Evolutionary conservation across 2,329 filamentous ascomycete genomes (phyloP).

Genomic region (Alternaria viburni): DNA sequence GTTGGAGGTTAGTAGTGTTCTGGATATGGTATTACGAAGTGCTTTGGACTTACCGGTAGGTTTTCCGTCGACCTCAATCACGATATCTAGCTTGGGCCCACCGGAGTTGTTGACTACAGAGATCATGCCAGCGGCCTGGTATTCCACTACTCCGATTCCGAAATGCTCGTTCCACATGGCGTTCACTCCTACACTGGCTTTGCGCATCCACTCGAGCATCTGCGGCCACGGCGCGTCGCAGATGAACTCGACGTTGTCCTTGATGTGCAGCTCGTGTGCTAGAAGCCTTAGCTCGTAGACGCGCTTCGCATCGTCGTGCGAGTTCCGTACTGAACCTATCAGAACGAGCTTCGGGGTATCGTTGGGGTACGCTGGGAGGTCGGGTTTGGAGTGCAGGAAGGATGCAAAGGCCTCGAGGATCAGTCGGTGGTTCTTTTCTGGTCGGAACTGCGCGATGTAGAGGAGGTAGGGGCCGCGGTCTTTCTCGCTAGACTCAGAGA

Average conservation of each 20-base stretch:
- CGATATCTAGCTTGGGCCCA: conserved; percentile 92
- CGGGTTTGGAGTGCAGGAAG: conserved; percentile 60
- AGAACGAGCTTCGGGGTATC: conserved; percentile 73
- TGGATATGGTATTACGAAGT: neutral
- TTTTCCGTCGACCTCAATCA: conserved; percentile 77
- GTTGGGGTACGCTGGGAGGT: conserved; percentile 53
- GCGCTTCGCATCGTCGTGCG: conserved; percentile 73
- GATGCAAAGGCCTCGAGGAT: conserved; percentile 84
- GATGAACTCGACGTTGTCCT: conserved; percentile 83
- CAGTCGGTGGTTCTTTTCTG: conserved; percentile 93
- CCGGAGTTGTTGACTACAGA: conserved; percentile 92
- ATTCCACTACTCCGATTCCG: conserved; percentile 97
- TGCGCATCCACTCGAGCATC: conserved; percentile 79
- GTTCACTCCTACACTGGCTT: conserved; percentile 85
- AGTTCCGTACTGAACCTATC: conserved; percentile 90
- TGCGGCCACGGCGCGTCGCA: conserved; percentile 89
- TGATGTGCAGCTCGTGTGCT: conserved; percentile 81
- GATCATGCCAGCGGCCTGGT: conserved; percentile 92
- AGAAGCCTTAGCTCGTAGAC: conserved; percentile 89
- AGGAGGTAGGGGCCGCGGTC: conserved; percentile 75
- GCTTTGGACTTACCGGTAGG: conserved; percentile 67
- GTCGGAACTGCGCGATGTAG: conserved; percentile 96
- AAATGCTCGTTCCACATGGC: conserved; percentile 99
- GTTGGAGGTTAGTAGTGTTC: conserved; percentile 2
- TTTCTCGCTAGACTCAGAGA: conserved; percentile 72